Conservation (phyloP, 2,329 filamentous ascomycete genomes). For the Cadophora sp. region DNA sequence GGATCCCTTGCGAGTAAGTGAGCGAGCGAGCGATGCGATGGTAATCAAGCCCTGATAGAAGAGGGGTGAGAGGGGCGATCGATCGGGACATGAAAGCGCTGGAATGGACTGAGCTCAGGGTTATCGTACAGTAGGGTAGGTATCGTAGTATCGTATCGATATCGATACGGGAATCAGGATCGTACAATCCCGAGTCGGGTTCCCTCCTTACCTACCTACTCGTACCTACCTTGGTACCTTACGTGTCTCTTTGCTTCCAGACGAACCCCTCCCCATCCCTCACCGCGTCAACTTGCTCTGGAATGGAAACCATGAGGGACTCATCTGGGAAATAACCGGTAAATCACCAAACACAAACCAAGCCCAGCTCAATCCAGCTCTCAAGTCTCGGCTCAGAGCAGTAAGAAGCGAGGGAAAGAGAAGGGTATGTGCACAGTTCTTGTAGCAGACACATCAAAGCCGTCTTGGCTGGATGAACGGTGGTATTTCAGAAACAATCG, state of each 20-base stretch:
- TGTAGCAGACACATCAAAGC: constrained; percentile 7
- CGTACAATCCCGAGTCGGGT: background rate
- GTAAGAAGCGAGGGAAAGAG: background rate
- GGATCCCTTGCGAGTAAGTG: background rate
- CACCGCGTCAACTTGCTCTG: background rate
- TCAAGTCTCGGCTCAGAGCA: background rate
- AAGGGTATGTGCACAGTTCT: background rate
- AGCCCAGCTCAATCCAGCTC: background rate
- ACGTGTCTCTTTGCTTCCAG: background rate
- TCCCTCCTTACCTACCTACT: background rate
- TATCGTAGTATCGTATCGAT: background rate
- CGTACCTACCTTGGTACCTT: background rate
- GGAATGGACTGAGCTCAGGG: background rate
- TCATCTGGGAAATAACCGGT: constrained; percentile 9
- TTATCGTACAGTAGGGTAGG: background rate
- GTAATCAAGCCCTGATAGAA: background rate
- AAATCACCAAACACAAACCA: background rate
- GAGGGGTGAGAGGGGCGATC: constrained; percentile 13
- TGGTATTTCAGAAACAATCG: constrained; percentile 16
- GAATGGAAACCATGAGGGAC: background rate
- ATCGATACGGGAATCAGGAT: background rate
- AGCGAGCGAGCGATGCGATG: background rate
- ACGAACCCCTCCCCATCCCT: background rate
- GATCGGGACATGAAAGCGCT: background rate
- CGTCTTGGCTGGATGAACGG: constrained; percentile 11